These are phyloP conservation scores for Trichophyton benhamiae DNA, from an alignment of 2,329 filamentous ascomycete genomes.

Conservation along the genomic window DNA sequence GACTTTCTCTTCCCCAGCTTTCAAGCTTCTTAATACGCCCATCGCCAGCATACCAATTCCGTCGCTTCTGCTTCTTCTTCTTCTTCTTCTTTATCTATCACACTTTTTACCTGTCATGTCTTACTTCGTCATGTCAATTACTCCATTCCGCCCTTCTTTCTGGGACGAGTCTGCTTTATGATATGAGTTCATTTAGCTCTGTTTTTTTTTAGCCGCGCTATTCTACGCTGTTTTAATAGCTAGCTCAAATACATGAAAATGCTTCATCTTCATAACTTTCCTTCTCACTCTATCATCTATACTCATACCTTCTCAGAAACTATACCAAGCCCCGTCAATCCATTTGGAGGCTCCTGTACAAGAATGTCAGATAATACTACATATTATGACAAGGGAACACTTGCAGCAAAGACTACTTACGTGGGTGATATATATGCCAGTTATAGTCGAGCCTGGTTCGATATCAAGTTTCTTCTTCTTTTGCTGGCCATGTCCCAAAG, in stretches of 20 bases:
- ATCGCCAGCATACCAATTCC: neutral
- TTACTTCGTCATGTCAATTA: neutral
- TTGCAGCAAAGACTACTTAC: conserved; percentile 8
- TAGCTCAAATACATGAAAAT: neutral
- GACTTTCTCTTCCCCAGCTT: neutral
- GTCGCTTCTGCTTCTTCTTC: neutral
- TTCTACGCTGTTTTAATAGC: neutral
- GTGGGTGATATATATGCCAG: conserved; percentile 16
- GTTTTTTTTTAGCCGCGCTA: too few relatives aligned
- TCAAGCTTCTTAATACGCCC: neutral
- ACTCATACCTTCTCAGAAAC: neutral
- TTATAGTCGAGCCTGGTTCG: conserved; percentile 12
- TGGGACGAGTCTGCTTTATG: neutral
- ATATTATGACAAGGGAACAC: too few relatives aligned
- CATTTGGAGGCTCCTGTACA: neutral
- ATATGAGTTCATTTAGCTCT: too few relatives aligned
- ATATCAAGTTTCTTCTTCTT: conserved; percentile 11
- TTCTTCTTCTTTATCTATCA: too few relatives aligned
- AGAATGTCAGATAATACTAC: neutral
- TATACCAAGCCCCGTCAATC: neutral
- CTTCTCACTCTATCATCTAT: neutral
- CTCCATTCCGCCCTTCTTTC: neutral
- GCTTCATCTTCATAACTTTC: neutral
- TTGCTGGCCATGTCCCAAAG: conserved; percentile 5
- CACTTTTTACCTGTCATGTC: neutral